Evolutionary conservation across 2,329 filamentous ascomycete genomes (phyloP).

Genomic region (Incumbomyces lentus): DNA sequence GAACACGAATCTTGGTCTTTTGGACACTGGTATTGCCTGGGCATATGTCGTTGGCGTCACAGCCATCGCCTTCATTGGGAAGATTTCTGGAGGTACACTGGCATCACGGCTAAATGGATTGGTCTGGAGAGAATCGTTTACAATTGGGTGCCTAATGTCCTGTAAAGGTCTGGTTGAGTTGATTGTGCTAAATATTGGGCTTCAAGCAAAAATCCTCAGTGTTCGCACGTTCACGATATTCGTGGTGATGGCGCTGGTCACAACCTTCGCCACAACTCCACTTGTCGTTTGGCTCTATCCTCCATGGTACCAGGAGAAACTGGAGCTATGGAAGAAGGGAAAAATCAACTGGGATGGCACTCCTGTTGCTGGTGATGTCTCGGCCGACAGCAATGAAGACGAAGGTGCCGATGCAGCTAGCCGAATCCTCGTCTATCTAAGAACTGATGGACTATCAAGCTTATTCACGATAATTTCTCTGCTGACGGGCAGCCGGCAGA

Average conservation of each 20-base stretch:
- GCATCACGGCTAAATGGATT: constrained; percentile 67
- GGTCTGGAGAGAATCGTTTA: constrained; percentile 80
- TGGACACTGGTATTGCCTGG: constrained; percentile 76
- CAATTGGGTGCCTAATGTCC: constrained; percentile 86
- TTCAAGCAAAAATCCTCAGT: constrained; percentile 73
- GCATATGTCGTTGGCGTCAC: constrained; percentile 80
- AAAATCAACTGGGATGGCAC: constrained; percentile 84
- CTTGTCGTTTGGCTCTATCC: constrained; percentile 66
- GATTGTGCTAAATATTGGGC: constrained; percentile 76
- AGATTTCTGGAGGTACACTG: constrained; percentile 71
- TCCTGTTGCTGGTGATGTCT: constrained; percentile 32
- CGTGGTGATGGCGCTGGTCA: constrained; percentile 84
- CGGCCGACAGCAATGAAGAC: constrained; percentile 29
- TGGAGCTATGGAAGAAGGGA: constrained; percentile 65
- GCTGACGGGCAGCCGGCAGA: constrained; percentile 31
- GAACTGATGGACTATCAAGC: constrained; percentile 72
- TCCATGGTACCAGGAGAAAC: constrained; percentile 62
- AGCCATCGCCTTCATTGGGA: constrained; percentile 69
- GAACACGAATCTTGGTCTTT: constrained; percentile 73
- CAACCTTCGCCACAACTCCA: constrained; percentile 74
- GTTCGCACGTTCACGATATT: constrained; percentile 82
- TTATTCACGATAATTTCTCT: constrained; percentile 74
- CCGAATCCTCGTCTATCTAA: constrained; percentile 67
- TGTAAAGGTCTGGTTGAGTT: constrained; percentile 92
- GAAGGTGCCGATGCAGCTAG: constrained; percentile 30